A percentile compares a stretch with the other conserved stretches of the same genome.
These are phyloP conservation scores for Oryza glaberrima DNA, from an alignment of 176 grass and related monocot species.

Conservation along the genomic window DNA sequence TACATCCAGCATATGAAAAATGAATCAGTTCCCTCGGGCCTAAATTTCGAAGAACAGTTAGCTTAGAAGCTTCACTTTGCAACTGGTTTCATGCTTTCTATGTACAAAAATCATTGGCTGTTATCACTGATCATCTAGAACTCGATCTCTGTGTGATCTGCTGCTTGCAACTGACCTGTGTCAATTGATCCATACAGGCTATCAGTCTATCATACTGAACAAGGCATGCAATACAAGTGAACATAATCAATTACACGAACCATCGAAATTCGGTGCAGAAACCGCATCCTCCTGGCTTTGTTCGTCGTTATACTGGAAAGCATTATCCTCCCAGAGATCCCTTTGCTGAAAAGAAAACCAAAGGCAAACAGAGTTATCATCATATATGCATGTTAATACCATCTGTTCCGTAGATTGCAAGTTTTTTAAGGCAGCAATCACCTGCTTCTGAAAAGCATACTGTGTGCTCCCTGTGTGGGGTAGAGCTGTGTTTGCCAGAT, in stretches of 20 bases:
- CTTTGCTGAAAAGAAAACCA: slow-evolving; percentile 52
- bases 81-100: slow-evolving; percentile 37
- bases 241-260: slow-evolving; percentile 15
- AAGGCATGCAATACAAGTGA: slow-evolving; percentile 10
- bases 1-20: slow-evolving; percentile 40
- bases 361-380: slow-evolving; percentile 32
- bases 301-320: slow-evolving; percentile 43
- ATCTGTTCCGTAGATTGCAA: slow-evolving; percentile 3
- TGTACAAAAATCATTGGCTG: slow-evolving; percentile 55
- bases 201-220: background rate
- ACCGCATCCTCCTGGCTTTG: slow-evolving; percentile 48
- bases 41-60: slow-evolving; percentile 46
- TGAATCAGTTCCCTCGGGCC: slow-evolving; percentile 41
- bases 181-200: background rate
- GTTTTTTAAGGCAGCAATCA: slow-evolving; percentile 48
- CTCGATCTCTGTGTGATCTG: slow-evolving; percentile 38
- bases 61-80: slow-evolving; percentile 47
- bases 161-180: slow-evolving; percentile 47
- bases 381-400: slow-evolving; percentile 33
- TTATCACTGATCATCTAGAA: slow-evolving; percentile 38
- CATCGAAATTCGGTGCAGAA: slow-evolving; percentile 54
- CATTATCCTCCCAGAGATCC: slow-evolving; percentile 73
- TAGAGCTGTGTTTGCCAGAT: slow-evolving; percentile 52
- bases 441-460: slow-evolving; percentile 76
- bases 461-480: slow-evolving; percentile 42